These are phyloP conservation scores for Casaregolazyma lundiana DNA, from an alignment of 1,139 yeast species.

Conservation along the genomic window DNA sequence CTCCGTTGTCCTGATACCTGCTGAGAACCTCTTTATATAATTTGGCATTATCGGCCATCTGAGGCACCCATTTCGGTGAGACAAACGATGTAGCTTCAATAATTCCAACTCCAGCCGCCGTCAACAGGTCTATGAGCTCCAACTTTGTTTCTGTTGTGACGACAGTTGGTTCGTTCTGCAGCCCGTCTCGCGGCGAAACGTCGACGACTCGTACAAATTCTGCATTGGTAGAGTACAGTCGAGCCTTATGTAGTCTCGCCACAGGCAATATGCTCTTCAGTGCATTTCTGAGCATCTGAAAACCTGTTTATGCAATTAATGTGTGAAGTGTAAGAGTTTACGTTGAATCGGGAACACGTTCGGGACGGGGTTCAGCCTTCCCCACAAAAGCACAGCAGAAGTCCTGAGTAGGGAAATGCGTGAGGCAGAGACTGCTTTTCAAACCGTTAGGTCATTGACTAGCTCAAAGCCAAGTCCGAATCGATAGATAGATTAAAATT, in stretches of 20 bases:
- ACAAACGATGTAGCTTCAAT: constrained; percentile 36
- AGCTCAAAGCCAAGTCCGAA: no score
- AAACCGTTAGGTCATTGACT: no score
- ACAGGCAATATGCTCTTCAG: neutral
- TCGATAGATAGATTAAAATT: no score
- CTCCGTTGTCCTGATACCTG: constrained; percentile 23
- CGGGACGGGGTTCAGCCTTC: no score
- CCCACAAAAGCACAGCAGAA: no score
- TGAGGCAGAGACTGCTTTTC: no score
- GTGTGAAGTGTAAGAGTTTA: no score
- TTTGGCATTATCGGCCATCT: constrained; percentile 30
- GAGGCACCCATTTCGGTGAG: constrained; percentile 39
- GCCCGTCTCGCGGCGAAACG: constrained; percentile 36
- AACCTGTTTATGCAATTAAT: no score
- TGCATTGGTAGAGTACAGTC: constrained; percentile 6
- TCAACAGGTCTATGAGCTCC: constrained; percentile 31
- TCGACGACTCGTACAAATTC: constrained; percentile 29
- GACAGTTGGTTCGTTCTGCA: constrained; percentile 32
- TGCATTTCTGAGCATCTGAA: no score
- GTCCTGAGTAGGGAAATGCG: no score
- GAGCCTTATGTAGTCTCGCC: neutral
- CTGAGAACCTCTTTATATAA: constrained; percentile 21
- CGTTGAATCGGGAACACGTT: no score
- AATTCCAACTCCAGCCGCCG: constrained; percentile 28
- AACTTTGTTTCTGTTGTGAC: constrained; percentile 32